Evolutionary conservation across 352 stramenopile genomes (phyloP).

Genomic region (Thalassiosira delicatula): DNA sequence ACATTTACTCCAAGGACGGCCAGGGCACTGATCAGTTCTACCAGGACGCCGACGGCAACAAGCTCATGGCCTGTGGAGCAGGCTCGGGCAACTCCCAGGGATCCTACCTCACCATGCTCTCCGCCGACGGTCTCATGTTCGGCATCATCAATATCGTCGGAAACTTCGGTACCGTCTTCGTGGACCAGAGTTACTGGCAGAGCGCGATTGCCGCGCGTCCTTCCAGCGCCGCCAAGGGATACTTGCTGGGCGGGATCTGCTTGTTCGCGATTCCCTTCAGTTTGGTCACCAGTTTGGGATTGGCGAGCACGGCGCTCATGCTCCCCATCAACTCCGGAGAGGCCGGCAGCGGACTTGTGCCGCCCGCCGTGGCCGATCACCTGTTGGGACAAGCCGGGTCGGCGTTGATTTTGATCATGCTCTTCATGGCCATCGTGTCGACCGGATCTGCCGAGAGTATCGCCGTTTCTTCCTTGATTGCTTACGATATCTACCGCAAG

Average conservation of each 20-base stretch:
- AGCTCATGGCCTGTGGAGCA: slow-evolving; percentile 78
- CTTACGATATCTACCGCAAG: slow-evolving; percentile 87
- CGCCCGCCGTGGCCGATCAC: slow-evolving; percentile 83
- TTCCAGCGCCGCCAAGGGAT: slow-evolving; percentile 80
- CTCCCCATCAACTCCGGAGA: slow-evolving; percentile 83
- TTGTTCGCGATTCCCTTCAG: slow-evolving; percentile 88
- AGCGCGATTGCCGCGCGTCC: slow-evolving; percentile 86
- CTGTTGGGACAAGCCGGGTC: slow-evolving; percentile 81
- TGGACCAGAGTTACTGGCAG: slow-evolving; percentile 88
- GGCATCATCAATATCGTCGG: slow-evolving; percentile 89
- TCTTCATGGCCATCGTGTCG: slow-evolving; percentile 89
- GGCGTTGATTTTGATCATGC: slow-evolving; percentile 86
- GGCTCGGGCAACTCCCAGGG: slow-evolving; percentile 81
- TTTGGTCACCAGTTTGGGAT: slow-evolving; percentile 85
- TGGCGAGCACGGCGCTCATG: slow-evolving; percentile 85
- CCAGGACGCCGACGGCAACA: slow-evolving; percentile 41
- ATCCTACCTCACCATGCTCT: slow-evolving; percentile 87
- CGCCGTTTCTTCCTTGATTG: slow-evolving; percentile 85
- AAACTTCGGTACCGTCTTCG: slow-evolving; percentile 89
- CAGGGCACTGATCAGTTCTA: slow-evolving; percentile 67
- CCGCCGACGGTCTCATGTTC: slow-evolving; percentile 85
- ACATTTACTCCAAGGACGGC: slow-evolving; percentile 67
- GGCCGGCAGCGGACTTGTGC: slow-evolving; percentile 84
- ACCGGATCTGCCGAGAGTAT: slow-evolving; percentile 87
- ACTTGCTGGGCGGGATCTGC: slow-evolving; percentile 84